Evolutionary conservation across 768 basidiomycete species (phyloP).

Genomic region (Phylloporus sp.): DNA sequence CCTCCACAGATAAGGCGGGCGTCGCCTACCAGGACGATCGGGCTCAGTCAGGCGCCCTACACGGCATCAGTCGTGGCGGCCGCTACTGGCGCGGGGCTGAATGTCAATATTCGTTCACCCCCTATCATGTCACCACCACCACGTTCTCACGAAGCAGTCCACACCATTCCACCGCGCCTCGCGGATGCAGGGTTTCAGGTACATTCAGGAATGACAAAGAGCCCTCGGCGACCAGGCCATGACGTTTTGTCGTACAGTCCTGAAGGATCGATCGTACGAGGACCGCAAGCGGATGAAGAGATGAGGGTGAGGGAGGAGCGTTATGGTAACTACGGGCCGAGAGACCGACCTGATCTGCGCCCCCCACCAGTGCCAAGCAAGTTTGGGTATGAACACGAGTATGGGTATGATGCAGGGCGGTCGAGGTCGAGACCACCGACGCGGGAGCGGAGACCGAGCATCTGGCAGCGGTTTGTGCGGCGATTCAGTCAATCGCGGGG

Average conservation of each 20-base stretch:
- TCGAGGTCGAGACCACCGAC: neutral
- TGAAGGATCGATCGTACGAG: conserved; percentile 4
- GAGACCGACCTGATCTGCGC: conserved; percentile 5
- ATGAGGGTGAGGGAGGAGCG: conserved; percentile 7
- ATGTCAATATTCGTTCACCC: conserved; percentile 7
- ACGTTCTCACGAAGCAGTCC: conserved; percentile 19
- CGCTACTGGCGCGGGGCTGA: neutral
- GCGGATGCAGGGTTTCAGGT: conserved; percentile 24
- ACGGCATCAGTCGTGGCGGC: neutral
- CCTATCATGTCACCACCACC: conserved; percentile 13
- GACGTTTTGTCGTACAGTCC: conserved; percentile 5
- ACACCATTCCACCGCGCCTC: conserved; percentile 15
- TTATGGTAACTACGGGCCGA: conserved; percentile 1
- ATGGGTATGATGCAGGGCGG: neutral
- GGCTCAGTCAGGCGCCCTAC: conserved; percentile 3
- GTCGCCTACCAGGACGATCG: conserved; percentile 10
- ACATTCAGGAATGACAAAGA: conserved; percentile 10
- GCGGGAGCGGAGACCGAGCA: conserved; percentile 21
- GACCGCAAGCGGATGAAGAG: conserved; percentile 12
- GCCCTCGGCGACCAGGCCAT: conserved; percentile 18
- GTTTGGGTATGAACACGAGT: conserved; percentile 6
- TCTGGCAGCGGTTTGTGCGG: conserved; percentile 25
- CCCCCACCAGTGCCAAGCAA: neutral
- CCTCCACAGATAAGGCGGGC: conserved; percentile 14
- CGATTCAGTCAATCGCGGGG: conserved; percentile 20